Base-by-base conservation (phyloP, 306 rosid genomes). In the Quercus cerris region DNA sequence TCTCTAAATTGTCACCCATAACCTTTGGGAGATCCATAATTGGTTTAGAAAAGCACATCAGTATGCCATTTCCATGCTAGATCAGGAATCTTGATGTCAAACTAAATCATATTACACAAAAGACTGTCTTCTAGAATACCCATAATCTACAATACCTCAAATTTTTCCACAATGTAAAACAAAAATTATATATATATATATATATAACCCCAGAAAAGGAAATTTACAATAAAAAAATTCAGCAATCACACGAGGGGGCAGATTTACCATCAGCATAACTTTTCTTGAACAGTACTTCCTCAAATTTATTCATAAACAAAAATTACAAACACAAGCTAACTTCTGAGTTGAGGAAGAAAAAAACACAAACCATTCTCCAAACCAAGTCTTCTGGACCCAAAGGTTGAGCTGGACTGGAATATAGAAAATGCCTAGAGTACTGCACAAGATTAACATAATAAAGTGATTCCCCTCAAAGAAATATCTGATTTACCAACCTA, bases 381-480 rank as follows among this genome's bases (percentile, higher is more conserved):
- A 79, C 93, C 89, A 95, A 85, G 85, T 95, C 98, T 91, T 93
- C 99, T 18, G 98, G 93, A 82, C 99, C 99, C 92, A 95, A 77
- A 1, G 94, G 94, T 86, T 88, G 97, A 79, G 99, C 97, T 41
- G 99, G 99, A 84, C 84, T 89, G 56, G 98, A 93, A 78, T 86
- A 95, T 71, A 95, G 74, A 84, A 95, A 93, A 85, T 95, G 98
- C 81, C 93, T 91, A 0, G 98, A 89, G 79, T 88, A 90, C 99
- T 95, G 90, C 67, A 84, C 77, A 22, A 85, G 46, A 75, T 22
- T 22, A 31, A 62, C 67, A 62, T 30, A 8, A 75, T 35, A 68
- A 79, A 64, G 6, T 57, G 58, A 81, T 64, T 31, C 56, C 57
- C 49, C 19, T 8, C 17, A 11, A 51, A 79, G 82, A 33, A 51